phyloP scores from a whole-genome alignment of 305 asterid genomes.

The Fraxinus velutina region DNA sequence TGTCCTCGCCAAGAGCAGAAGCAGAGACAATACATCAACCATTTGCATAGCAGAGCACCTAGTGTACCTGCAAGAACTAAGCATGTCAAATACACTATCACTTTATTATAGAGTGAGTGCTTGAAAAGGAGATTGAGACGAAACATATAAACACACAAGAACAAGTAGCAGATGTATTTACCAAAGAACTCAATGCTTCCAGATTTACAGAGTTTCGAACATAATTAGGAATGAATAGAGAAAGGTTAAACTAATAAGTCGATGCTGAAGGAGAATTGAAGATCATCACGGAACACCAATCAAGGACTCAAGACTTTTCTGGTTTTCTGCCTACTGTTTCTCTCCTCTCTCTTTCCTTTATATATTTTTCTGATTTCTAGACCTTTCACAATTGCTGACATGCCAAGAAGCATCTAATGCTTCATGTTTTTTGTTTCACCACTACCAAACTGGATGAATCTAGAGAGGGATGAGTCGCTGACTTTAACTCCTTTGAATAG shows the following conservation, averaged over 20 bases:
- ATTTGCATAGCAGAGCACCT: not conserved
- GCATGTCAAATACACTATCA: not conserved
- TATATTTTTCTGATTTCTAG: not conserved
- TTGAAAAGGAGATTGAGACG: not conserved
- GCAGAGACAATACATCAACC: not conserved
- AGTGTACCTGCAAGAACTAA: not conserved
- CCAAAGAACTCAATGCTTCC: not conserved
- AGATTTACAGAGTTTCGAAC: not conserved
- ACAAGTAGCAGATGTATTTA: not conserved
- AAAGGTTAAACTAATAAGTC: not conserved
- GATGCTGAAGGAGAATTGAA: not conserved
- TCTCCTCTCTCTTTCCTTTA: not conserved
- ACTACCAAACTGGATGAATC: not conserved
- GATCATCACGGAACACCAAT: not conserved
- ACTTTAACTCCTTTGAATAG: not conserved
- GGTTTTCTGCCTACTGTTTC: not conserved
- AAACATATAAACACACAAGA: not conserved
- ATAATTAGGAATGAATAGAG: not conserved
- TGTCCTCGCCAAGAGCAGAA: not conserved
- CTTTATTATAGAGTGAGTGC: not conserved
- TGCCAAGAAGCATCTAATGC: not conserved
- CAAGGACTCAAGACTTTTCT: not conserved
- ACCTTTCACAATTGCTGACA: not conserved
- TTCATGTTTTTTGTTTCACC: not conserved
- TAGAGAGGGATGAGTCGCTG: not conserved